Evolutionary conservation across 2,329 filamentous ascomycete genomes (phyloP).

Genomic region (Aureobasidium pullulans): DNA sequence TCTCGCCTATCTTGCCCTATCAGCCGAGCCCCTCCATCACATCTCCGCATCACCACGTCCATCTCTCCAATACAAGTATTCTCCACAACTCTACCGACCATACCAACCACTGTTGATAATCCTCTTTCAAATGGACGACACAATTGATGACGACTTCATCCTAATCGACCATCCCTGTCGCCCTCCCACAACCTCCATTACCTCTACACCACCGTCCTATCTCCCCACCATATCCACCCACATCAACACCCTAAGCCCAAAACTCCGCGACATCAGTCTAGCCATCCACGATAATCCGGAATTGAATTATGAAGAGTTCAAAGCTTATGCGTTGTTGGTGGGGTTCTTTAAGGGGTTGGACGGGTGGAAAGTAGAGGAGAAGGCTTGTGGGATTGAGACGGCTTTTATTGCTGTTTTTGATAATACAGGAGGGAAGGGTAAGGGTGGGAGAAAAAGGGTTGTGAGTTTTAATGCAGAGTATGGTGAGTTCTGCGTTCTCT

Average conservation of each 20-base stretch:
- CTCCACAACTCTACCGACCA: not conserved
- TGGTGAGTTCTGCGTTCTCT: constrained; percentile 19
- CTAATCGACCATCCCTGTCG: not conserved
- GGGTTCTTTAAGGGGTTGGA: constrained; percentile 38
- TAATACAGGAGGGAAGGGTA: constrained; percentile 18
- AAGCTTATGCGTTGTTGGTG: constrained; percentile 45
- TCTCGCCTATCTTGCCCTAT: not conserved
- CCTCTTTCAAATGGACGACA: not conserved
- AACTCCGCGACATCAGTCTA: constrained; percentile 41
- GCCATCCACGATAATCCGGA: constrained; percentile 48
- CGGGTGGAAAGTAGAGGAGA: constrained; percentile 44
- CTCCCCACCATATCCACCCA: constrained; percentile 29
- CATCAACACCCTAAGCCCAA: constrained; percentile 33
- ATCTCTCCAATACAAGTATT: not conserved
- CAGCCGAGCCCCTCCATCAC: not conserved
- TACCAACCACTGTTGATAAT: no score
- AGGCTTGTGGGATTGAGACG: constrained; percentile 46
- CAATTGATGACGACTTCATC: not conserved
- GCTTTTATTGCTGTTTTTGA: constrained; percentile 45
- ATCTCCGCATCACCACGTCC: not conserved
- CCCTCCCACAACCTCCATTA: not conserved
- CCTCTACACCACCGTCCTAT: not conserved
- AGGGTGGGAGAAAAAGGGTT: constrained; percentile 36
- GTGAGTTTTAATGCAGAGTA: constrained; percentile 39
- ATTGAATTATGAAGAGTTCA: constrained; percentile 41